Evolutionary conservation across 2,329 filamentous ascomycete genomes (phyloP).

Genomic region (Talaromyces amestolkiae): DNA sequence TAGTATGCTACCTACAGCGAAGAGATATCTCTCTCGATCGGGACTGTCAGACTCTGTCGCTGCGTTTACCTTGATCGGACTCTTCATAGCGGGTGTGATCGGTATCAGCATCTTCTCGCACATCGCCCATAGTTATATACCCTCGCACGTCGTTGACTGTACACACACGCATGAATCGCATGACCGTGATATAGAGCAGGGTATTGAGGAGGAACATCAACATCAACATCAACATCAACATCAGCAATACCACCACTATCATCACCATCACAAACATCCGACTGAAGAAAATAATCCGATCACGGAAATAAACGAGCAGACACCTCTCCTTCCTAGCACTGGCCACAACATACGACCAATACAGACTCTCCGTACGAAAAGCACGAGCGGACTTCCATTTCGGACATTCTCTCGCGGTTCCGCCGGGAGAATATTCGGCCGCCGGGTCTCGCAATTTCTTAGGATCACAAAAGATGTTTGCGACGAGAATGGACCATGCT

Average conservation of each 20-base stretch:
- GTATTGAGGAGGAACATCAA: conserved; percentile 24
- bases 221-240: conserved; percentile 25
- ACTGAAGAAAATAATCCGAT: conserved; percentile 19
- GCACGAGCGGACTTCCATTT: conserved; percentile 22
- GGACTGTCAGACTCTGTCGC: conserved; percentile 66
- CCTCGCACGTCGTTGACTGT: conserved; percentile 51
- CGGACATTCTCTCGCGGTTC: conserved; percentile 30
- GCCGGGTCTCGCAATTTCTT: conserved; percentile 51
- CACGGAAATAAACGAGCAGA: conserved; percentile 28
- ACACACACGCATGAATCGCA: conserved; percentile 45
- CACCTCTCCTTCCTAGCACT: conserved; percentile 32
- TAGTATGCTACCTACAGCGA: conserved; percentile 87
- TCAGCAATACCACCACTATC: conserved; percentile 22
- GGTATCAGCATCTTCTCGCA: conserved; percentile 47
- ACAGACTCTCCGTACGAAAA: conserved; percentile 18
- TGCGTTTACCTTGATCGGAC: conserved; percentile 48
- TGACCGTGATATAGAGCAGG: conserved; percentile 35
- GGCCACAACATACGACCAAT: conserved; percentile 21
- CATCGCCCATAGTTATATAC: conserved; percentile 48
- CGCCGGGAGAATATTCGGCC: conserved; percentile 35
- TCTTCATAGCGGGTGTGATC: conserved; percentile 50
- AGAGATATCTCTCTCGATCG: conserved; percentile 69
- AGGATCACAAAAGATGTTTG: conserved; percentile 51
- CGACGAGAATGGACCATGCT: conserved; percentile 59
- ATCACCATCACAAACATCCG: conserved; percentile 1